A percentile compares a stretch with the other conserved stretches of the same genome.
phyloP scores from a whole-genome alignment of 495 filamentous ascomycete species.

The Talaromyces liani region DNA sequence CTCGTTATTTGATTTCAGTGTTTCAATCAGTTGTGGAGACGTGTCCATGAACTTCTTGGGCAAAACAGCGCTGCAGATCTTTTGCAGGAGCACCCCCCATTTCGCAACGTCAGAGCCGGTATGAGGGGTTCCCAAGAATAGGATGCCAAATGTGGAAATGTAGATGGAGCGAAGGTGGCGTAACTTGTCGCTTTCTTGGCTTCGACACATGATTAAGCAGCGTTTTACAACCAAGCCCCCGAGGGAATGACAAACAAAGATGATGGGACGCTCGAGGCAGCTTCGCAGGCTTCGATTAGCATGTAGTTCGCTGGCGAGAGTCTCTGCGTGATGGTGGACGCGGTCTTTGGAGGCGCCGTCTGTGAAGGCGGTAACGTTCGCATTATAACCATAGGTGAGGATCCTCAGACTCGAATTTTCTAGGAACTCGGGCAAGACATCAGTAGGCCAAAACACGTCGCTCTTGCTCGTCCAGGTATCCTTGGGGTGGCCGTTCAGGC shows the following conservation, averaged over 20 bases:
- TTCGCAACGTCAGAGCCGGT: constrained; percentile 68
- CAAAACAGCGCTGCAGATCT: constrained; percentile 61
- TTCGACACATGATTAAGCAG: constrained; percentile 57
- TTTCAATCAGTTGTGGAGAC: constrained; percentile 60
- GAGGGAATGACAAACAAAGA: constrained; percentile 79
- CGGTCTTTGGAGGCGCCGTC: constrained; percentile 61
- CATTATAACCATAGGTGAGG: constrained; percentile 80
- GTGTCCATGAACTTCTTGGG: constrained; percentile 65
- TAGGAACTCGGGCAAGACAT: constrained; percentile 61
- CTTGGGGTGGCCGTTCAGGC: constrained; percentile 70
- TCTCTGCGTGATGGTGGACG: constrained; percentile 78
- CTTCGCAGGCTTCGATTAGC: constrained; percentile 53
- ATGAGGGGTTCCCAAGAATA: constrained; percentile 87
- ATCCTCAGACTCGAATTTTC: constrained; percentile 58
- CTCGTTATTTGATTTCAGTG: constrained; percentile 71
- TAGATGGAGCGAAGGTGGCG: constrained; percentile 71
- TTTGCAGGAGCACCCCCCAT: constrained; percentile 69
- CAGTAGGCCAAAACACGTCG: constrained; percentile 67
- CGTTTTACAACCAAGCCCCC: constrained; percentile 78
- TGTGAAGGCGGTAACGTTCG: constrained; percentile 61
- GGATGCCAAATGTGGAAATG: constrained; percentile 75
- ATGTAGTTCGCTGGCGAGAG: constrained; percentile 54
- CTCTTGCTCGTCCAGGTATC: constrained; percentile 66
- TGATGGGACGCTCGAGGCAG: constrained; percentile 58
- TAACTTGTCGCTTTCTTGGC: constrained; percentile 55